These are phyloP conservation scores for Plectosphaerella sp. DNA, from an alignment of 2,329 filamentous ascomycete genomes.

Conservation along the genomic window DNA sequence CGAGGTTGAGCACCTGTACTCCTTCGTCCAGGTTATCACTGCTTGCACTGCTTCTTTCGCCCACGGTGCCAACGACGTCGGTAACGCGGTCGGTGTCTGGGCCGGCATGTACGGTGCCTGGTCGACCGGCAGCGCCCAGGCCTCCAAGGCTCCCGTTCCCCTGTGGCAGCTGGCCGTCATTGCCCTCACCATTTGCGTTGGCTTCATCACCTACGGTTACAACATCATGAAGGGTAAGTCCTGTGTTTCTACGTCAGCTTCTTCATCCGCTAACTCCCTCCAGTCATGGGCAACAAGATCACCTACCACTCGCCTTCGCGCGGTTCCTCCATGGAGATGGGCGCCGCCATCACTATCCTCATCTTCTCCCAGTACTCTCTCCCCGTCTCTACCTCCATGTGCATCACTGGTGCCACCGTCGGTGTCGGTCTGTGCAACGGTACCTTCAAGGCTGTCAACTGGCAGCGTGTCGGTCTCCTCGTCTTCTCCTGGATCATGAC, in stretches of 20 bases:
- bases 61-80: constrained; percentile 74
- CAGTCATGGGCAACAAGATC: constrained; percentile 76
- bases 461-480: constrained; percentile 63
- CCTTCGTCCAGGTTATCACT: constrained; percentile 61
- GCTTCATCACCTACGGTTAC: constrained; percentile 72
- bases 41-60: constrained; percentile 71
- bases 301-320: constrained; percentile 59
- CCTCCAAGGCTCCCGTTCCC: constrained; percentile 61
- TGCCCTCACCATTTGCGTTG: constrained; percentile 57
- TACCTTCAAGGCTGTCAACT: constrained; percentile 68
- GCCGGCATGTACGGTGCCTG: constrained; percentile 66
- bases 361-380: constrained; percentile 71
- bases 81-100: constrained; percentile 67
- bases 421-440: constrained; percentile 76
- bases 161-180: constrained; percentile 74
- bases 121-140: constrained; percentile 56
- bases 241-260: neutral
- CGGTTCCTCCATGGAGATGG: constrained; percentile 72
- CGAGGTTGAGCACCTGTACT: constrained; percentile 66
- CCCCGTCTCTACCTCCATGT: constrained; percentile 73
- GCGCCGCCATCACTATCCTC: constrained; percentile 70
- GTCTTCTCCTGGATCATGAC: constrained; percentile 56
- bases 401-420: constrained; percentile 73
- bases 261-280: neutral
- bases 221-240: constrained; percentile 75